These are phyloP conservation scores for Penicillium sp. DNA, from an alignment of 2,329 filamentous ascomycete species.

Conservation along the genomic window DNA sequence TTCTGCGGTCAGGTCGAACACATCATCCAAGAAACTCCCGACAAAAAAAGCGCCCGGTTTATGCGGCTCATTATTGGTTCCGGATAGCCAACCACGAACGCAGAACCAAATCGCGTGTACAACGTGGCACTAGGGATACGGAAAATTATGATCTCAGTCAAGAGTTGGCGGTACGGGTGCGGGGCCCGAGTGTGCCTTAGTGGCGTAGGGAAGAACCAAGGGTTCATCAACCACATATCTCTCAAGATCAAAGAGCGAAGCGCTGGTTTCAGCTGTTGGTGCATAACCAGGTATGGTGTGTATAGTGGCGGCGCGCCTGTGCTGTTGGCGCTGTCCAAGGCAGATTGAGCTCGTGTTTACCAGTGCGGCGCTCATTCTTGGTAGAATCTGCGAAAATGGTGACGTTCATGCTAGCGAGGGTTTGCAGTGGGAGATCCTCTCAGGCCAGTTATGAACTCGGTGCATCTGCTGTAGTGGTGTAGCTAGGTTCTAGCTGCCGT, in stretches of 20 bases:
- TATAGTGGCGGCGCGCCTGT: background rate
- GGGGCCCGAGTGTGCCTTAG: background rate
- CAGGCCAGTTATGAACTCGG: background rate
- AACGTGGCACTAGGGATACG: background rate
- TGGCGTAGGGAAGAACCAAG: background rate
- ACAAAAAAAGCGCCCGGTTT: background rate
- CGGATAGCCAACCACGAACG: background rate
- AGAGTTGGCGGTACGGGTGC: background rate
- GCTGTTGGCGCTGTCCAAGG: background rate
- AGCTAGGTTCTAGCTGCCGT: background rate
- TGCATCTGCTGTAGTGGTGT: slow-evolving; percentile 1
- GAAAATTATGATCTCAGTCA: background rate
- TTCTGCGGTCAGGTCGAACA: background rate
- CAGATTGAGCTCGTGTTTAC: background rate
- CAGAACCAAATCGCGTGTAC: background rate
- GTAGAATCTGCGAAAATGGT: background rate
- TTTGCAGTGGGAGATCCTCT: background rate
- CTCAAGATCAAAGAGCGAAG: background rate
- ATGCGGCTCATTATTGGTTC: background rate
- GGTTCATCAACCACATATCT: background rate
- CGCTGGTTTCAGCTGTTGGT: background rate
- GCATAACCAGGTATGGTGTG: background rate
- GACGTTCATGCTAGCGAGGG: background rate
- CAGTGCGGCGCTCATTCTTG: background rate
- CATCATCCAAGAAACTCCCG: background rate